phyloP scores from a whole-genome alignment of 768 basidiomycete species.

The Tricholoma furcatifolium region DNA sequence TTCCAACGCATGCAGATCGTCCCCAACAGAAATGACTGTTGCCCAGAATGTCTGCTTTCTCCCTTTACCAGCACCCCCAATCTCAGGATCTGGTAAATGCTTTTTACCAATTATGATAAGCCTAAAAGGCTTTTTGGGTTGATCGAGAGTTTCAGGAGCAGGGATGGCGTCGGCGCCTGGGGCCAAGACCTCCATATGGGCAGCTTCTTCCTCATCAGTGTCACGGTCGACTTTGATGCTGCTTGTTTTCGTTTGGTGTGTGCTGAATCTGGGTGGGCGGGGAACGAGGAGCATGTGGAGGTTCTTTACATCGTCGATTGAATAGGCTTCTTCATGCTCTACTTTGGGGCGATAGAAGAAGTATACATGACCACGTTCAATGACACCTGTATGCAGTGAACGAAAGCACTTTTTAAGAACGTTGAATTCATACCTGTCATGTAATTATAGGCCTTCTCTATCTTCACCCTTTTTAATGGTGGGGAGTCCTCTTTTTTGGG shows the following conservation, averaged over 20 bases:
- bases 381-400: constrained; percentile 36
- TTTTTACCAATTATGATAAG: constrained; percentile 60
- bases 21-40: constrained; percentile 46
- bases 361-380: constrained; percentile 61
- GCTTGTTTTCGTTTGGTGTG: constrained; percentile 3
- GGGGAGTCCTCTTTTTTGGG: constrained; percentile 18
- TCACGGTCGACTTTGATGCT: constrained; percentile 16
- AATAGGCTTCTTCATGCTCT: constrained; percentile 48
- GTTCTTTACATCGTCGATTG: constrained; percentile 55
- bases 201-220: constrained; percentile 23
- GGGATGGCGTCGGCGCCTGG: constrained; percentile 52
- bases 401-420: not conserved
- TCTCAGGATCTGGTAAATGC: constrained; percentile 47
- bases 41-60: constrained; percentile 56
- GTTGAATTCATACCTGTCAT: constrained; percentile 5
- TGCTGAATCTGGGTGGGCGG: constrained; percentile 44
- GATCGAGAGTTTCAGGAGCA: constrained; percentile 30
- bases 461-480: constrained; percentile 25
- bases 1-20: constrained; percentile 47
- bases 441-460: constrained; percentile 10
- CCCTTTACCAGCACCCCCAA: constrained; percentile 24
- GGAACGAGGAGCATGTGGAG: constrained; percentile 64
- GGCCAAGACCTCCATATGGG: constrained; percentile 41
- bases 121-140: constrained; percentile 45
- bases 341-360: constrained; percentile 66